A percentile compares a stretch with the other conserved stretches of the same genome.
Evolutionary conservation across 257 asterid genomes (phyloP).

Genomic region (Solanum phureja): DNA sequence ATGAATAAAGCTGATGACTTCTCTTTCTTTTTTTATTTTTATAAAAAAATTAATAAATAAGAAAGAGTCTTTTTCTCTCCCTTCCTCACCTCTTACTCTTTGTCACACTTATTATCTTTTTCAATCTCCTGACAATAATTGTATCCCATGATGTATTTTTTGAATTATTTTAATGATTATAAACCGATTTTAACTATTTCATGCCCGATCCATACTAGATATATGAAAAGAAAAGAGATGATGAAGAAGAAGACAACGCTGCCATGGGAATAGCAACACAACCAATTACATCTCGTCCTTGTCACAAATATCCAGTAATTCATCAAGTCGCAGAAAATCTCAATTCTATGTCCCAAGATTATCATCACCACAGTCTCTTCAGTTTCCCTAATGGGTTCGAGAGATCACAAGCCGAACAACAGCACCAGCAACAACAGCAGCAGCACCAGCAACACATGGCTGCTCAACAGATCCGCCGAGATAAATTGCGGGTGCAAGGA

Average conservation of each 20-base stretch:
- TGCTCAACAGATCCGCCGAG: constrained; percentile 83
- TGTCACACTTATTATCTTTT: constrained; percentile 14
- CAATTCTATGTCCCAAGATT: constrained; percentile 82
- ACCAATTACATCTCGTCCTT: constrained; percentile 9
- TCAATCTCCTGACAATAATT: not conserved
- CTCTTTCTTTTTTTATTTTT: not conserved
- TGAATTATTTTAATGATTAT: not conserved
- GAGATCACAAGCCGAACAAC: constrained; percentile 57
- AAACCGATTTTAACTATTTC: not conserved
- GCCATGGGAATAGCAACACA: constrained; percentile 54
- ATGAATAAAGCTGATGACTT: constrained; percentile 31
- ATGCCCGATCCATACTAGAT: not conserved
- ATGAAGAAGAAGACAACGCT: constrained; percentile 26
- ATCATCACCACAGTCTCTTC: constrained; percentile 65
- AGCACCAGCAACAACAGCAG: constrained; percentile 26
- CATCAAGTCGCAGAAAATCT: constrained; percentile 11
- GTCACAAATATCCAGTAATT: not conserved
- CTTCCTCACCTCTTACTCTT: constrained; percentile 12
- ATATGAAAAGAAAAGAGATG: constrained; percentile 10
- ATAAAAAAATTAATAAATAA: not conserved
- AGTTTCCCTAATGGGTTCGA: constrained; percentile 91
- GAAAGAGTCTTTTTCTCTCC: constrained; percentile 21
- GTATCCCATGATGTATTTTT: not conserved
- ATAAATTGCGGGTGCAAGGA: constrained; percentile 62
- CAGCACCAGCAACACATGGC: constrained; percentile 29